Evolutionary conservation across 2,329 filamentous ascomycete genomes (phyloP), one percentile per base, ranked within the genome.

Genomic region (Ascochyta viciae-villosae): DNA sequence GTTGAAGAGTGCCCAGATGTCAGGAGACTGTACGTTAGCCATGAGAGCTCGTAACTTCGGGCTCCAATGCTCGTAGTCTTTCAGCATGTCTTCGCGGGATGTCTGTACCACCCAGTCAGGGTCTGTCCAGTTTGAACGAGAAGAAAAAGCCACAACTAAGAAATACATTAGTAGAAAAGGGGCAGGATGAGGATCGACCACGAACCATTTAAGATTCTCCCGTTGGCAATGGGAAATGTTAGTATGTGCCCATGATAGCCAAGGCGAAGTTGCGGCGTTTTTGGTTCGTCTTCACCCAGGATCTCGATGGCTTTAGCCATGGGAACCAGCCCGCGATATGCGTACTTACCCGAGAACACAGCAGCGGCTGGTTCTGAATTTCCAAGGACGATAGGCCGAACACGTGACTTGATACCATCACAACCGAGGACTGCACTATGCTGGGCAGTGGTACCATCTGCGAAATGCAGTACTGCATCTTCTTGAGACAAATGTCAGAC

Each of bases 401-500:
- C 78, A 3, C 77, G 75, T 0, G 83, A 86, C 66, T 85, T 85
- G 65, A 89, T 86, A 0, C 87, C 87, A 70, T 89, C 87, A 66
- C 85, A 87, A 5, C 84, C 86, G 52, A 89, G 77, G 0, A 86
- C 82, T 1, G 78, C 76, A 56, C 76, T 76, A 27, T 81, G 80
- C 24, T 74, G 64, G 0, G 74, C 80, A 0, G 64, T 72, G 0
- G 71, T 77, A 0, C 80, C 80, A 66, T 85, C 82, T 1, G 70
- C 61, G 52, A 85, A 80, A 7, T 69, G 66, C 27, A 80, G 44
- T 0, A 67, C 46, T 0, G 74, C 70, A 34, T 71, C 62, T 6
- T 61, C 52, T 61, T 46, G 3, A 31, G 26, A 12, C 12, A 31
- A 13, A 15, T 15, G 29, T 31, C 29, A 31, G 29, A 31, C 10